Percentiles rank a stretch among this genome's conserved stretches.
These are phyloP conservation scores for Elsinoe batatas DNA, from an alignment of 2,329 filamentous ascomycete species.

Conservation along the genomic window DNA sequence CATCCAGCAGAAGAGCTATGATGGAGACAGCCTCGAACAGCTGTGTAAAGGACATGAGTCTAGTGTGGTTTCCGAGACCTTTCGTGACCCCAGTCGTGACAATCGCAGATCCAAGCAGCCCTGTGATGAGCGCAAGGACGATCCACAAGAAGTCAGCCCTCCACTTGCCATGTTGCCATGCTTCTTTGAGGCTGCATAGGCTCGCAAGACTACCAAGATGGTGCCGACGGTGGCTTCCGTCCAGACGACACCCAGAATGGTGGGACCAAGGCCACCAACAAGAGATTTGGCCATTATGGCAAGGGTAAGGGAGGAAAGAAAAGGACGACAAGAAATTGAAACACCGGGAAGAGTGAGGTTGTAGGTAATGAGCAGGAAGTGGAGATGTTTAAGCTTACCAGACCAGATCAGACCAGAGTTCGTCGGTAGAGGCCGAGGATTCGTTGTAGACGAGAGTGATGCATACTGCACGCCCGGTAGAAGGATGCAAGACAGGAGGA, in stretches of 20 bases:
- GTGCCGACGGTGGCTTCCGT: neutral
- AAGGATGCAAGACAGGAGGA: too few relatives aligned
- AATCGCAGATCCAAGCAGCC: neutral
- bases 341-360: neutral
- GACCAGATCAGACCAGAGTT: neutral
- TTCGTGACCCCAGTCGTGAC: neutral
- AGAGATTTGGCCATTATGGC: neutral
- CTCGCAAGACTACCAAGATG: neutral
- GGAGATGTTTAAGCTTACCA: neutral
- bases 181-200: slow-evolving; percentile 9
- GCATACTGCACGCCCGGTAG: too few relatives aligned
- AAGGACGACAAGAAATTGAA: neutral
- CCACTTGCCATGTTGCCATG: neutral
- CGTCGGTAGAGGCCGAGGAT: neutral
- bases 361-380: neutral
- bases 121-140: neutral
- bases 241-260: slow-evolving; percentile 4
- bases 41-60: neutral
- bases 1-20: slow-evolving; percentile 9
- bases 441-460: neutral
- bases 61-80: slow-evolving; percentile 9
- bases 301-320: neutral
- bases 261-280: neutral
- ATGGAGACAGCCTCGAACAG: slow-evolving; percentile 6
- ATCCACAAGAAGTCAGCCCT: slow-evolving; percentile 9